Base-by-base conservation (phyloP, 306 rosid genomes). In the Dryas octopetala region DNA sequence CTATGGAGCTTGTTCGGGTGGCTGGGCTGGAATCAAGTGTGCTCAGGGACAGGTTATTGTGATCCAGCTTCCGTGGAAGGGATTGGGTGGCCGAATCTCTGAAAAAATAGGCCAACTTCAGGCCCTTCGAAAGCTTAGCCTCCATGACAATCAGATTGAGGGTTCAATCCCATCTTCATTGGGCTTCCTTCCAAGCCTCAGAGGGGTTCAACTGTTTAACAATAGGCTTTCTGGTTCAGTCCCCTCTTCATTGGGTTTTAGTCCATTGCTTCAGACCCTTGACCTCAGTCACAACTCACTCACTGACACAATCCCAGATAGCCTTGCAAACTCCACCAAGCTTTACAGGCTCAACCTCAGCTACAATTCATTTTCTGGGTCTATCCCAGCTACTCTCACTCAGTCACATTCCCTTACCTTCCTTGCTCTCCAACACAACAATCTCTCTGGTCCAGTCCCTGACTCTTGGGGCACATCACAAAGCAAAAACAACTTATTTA, bases 31-130 rank as follows among this genome's bases (percentile, higher is more conserved):
- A 19, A 91, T 93, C 74, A 93, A 93, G 79, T 93, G 98, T 81
- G 96, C 97, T 23, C 91, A 91, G 79, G 98, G 98, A 65, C 92
- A 89, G 70, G 98, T 93, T 9, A 93, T 93, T 82, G 97, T 91
- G 6, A 84, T 93, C 49, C 90, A 93, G 82, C 97, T 93, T 79
- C 98, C 97, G 13, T 93, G 97, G 97, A 91, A 86, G 73, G 92
- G 92, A 19, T 76, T 93, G 9, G 78, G 87, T 12, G 98, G 98
- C 0, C 78, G 70, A 50, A 86, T 93, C 84, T 79, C 98, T 0
- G 86, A 88, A 19, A 91, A 79, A 68, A 91, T 93, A 6, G 92
- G 97, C 7, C 96, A 88, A 60, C 92, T 93, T 74, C 86, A 81
- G 23, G 97, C 88, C 5, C 91, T 93, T 9, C 72, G 97, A 68